These are phyloP conservation scores for Orbilia blumenaviensis DNA, from an alignment of 2,329 filamentous ascomycete species.

Conservation along the genomic window DNA sequence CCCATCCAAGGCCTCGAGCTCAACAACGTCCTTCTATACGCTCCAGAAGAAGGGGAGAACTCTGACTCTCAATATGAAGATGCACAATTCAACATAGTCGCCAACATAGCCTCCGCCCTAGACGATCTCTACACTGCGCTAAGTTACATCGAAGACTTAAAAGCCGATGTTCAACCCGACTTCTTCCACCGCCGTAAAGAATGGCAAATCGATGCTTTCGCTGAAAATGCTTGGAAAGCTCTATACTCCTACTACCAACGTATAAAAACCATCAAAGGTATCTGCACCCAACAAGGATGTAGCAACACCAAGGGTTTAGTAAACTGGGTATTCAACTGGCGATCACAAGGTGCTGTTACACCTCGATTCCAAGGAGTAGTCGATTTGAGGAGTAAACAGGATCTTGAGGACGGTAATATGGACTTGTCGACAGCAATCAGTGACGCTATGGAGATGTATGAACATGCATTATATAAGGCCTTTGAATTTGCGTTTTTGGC, in stretches of 20 bases:
- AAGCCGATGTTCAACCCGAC: conserved; percentile 2
- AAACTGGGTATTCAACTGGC: not conserved
- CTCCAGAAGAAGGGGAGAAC: no score
- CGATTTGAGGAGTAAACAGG: not conserved
- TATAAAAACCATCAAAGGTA: not conserved
- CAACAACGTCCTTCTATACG: no score
- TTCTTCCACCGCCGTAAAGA: not conserved
- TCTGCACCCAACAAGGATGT: not conserved
- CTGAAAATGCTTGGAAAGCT: not conserved
- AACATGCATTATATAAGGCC: not conserved
- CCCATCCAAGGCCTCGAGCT: no score
- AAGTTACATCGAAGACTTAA: not conserved
- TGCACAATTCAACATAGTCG: not conserved
- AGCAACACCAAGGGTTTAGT: not conserved
- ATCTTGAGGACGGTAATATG: conserved; percentile 1
- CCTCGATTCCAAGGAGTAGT: not conserved
- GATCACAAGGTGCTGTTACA: not conserved
- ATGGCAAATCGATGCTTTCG: conserved; percentile 1
- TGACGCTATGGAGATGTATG: not conserved
- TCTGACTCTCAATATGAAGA: no score
- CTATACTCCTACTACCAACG: not conserved
- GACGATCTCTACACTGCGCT: not conserved
- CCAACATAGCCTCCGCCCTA: not conserved
- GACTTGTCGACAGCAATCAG: not conserved
- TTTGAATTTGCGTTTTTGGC: not conserved